Percentiles rank a stretch among this genome's conserved stretches.
Evolutionary conservation across 371 early-diverging fungal species (phyloP).

Genomic region (Apophysomyces trapeziformis): DNA sequence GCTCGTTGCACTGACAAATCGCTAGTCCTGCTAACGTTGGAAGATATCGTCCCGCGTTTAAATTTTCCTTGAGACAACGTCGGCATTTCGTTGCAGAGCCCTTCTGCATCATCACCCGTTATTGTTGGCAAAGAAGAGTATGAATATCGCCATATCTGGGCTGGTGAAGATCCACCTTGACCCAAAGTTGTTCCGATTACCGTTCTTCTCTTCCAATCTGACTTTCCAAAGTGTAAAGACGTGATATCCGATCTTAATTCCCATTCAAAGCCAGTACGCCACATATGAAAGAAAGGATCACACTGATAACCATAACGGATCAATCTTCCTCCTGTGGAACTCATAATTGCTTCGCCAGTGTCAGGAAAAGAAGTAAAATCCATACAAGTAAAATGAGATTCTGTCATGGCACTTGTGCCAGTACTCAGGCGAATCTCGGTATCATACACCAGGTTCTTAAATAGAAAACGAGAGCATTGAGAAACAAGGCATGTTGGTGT

Average conservation of each 20-base stretch:
- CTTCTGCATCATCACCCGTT: background rate
- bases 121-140: conserved; percentile 3
- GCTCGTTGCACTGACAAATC: background rate
- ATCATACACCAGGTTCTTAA: background rate
- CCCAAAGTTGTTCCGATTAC: conserved; percentile 11
- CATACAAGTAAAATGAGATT: conserved; percentile 1
- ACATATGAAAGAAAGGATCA: conserved; percentile 32
- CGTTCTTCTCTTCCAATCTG: background rate
- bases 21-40: background rate
- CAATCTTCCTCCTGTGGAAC: conserved; percentile 12
- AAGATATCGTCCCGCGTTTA: background rate
- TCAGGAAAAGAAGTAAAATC: conserved; percentile 11
- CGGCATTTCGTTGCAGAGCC: background rate
- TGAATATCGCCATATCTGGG: conserved; percentile 8
- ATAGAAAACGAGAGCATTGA: background rate
- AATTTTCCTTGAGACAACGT: background rate
- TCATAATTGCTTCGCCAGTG: conserved; percentile 15
- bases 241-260: conserved; percentile 2
- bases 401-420: background rate
- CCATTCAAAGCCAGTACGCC: conserved; percentile 15
- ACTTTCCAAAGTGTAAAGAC: conserved; percentile 10
- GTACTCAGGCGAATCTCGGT: background rate
- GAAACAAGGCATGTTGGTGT: background rate
- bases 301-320: conserved; percentile 36
- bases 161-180: background rate